phyloP scores from a whole-genome alignment of 2,329 filamentous ascomycete species.

The Penicillium palitans region DNA sequence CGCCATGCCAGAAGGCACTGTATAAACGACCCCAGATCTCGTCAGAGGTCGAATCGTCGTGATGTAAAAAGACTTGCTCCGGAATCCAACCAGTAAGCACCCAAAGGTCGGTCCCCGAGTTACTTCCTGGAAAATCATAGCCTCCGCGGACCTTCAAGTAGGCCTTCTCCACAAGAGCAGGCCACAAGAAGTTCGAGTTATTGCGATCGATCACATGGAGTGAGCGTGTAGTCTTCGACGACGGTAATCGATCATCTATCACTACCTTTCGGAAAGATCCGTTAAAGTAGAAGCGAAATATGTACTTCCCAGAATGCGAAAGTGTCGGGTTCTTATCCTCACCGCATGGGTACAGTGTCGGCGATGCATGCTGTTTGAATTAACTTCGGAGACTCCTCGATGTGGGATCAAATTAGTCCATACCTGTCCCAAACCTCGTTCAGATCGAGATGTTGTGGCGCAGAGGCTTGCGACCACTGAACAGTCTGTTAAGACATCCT shows the following conservation, averaged over 20 bases:
- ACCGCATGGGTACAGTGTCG: conserved; percentile 75
- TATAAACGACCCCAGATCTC: conserved; percentile 76
- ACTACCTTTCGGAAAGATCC: conserved; percentile 83
- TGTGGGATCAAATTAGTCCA: neutral
- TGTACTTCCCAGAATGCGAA: conserved; percentile 82
- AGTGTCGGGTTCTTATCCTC: conserved; percentile 57
- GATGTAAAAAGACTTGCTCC: conserved; percentile 89
- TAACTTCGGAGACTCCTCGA: conserved; percentile 4
- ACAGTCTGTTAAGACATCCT: conserved; percentile 94
- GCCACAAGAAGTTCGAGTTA: conserved; percentile 82
- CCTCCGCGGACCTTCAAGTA: conserved; percentile 94
- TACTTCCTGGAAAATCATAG: conserved; percentile 97
- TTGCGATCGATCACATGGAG: conserved; percentile 86
- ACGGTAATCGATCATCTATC: conserved; percentile 87
- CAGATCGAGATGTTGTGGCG: conserved; percentile 69
- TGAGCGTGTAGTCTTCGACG: conserved; percentile 66
- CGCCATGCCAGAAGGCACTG: conserved; percentile 70
- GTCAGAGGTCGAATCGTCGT: conserved; percentile 74
- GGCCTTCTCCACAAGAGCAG: conserved; percentile 89
- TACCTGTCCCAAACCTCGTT: conserved; percentile 69
- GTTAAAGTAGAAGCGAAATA: conserved; percentile 93
- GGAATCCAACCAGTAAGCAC: conserved; percentile 95
- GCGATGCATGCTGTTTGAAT: conserved; percentile 61
- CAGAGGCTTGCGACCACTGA: conserved; percentile 96
- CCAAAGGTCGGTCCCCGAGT: conserved; percentile 93